Base-by-base conservation (phyloP, 441 rosid species). In the Metrosideros polymorpha region DNA sequence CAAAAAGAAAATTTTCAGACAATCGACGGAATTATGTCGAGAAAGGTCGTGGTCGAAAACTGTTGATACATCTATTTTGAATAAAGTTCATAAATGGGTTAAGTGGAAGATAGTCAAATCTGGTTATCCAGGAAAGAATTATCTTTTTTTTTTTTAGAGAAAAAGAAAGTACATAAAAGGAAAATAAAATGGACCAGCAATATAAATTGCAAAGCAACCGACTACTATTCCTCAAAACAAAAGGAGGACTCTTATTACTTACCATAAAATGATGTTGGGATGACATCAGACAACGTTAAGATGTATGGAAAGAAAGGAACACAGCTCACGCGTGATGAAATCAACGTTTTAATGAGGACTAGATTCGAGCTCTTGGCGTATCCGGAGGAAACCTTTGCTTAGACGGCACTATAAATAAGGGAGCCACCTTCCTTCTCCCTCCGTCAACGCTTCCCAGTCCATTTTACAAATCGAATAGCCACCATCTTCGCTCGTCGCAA, bases 331-430 rank as follows among this genome's bases (percentile, higher is more conserved):
- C 86, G 84, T 86, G 39, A 84, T 51, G 87, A 61, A 50, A 89
- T 85, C 83, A 86, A 53, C 82, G 51, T 29, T 43, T 51, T 24
- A 86, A 82, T 54, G 30, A 32, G 45, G 84, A 82, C 84, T 43
- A 59, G 47, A 86, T 55, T 45, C 53, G 85, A 30, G 22, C 17
- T 12, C 3, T 71, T 61, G 53, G 51, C 61, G 55, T 59, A 45
- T 25, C 51, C 29, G 35, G 52, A 30, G 27, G 6, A 32, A 61
- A 39, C 71, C 32, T 2, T 47, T 84, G 52, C 86, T 66, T 47
- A 77, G 79, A 59, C 82, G 87, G 43, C 89, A 76, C 83, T 87
- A 90, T 90, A 91, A 92, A 90, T 88, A 87, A 63, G 71, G 56
- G 83, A 84, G 49, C 53, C 84, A 82, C 47, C 66, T 89, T 66